phyloP scores from a whole-genome alignment of 148 eudicot genomes.

The Cornus suecica region DNA sequence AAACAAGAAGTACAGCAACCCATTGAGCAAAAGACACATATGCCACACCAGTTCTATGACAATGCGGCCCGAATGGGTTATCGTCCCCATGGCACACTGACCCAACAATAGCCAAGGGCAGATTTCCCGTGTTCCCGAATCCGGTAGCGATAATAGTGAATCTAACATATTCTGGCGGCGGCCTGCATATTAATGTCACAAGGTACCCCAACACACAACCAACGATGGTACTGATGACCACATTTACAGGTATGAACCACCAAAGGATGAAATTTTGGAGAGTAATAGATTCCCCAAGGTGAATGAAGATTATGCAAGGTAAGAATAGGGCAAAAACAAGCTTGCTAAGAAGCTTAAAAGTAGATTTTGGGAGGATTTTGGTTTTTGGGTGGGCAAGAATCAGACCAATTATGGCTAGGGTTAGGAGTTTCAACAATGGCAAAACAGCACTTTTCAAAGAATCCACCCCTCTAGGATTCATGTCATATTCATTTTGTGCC shows the following conservation, averaged over 20 bases:
- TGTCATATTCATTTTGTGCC: slow-evolving; percentile 14
- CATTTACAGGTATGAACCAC: slow-evolving; percentile 94
- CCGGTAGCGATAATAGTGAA: slow-evolving; percentile 77
- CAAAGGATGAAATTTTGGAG: slow-evolving; percentile 51
- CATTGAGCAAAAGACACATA: slow-evolving; percentile 74
- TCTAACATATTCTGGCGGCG: slow-evolving; percentile 65
- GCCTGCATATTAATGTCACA: slow-evolving; percentile 62
- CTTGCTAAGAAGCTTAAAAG: slow-evolving; percentile 86
- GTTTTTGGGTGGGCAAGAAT: slow-evolving; percentile 62
- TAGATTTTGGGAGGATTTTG: slow-evolving; percentile 69
- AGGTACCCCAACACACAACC: slow-evolving; percentile 64
- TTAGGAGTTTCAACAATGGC: slow-evolving; percentile 66
- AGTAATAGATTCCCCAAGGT: slow-evolving; percentile 75
- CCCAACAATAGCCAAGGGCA: slow-evolving; percentile 56
- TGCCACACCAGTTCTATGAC: slow-evolving; percentile 47
- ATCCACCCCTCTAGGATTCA: slow-evolving; percentile 29
- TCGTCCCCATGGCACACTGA: slow-evolving; percentile 51
- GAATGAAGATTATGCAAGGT: slow-evolving; percentile 73
- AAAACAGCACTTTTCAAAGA: slow-evolving; percentile 42
- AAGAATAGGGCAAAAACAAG: slow-evolving; percentile 87
- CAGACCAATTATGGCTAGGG: slow-evolving; percentile 58
- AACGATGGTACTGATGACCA: slow-evolving; percentile 49
- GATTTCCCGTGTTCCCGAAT: slow-evolving; percentile 71
- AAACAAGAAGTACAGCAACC: slow-evolving; percentile 63
- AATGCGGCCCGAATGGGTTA: slow-evolving; percentile 53